Evolutionary conservation across 129 eudicot genomes (phyloP).

Genomic region (Artemisia annua): DNA sequence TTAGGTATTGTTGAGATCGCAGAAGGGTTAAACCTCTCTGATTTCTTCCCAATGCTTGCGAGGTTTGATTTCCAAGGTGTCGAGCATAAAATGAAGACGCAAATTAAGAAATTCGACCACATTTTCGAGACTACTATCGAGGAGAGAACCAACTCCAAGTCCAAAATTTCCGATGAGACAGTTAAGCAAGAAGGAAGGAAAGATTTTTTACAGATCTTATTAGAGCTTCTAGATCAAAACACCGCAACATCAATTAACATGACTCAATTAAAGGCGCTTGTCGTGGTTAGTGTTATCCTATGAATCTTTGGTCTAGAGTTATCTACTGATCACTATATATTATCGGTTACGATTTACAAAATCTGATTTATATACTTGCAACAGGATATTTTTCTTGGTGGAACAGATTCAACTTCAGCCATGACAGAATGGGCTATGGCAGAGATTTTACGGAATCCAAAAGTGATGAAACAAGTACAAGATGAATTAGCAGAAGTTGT

Average conservation of each 20-base stretch:
- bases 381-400: conserved; percentile 27
- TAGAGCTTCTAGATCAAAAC: conserved; percentile 25
- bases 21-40: conserved; percentile 36
- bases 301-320: neutral
- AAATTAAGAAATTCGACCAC: conserved; percentile 22
- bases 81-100: conserved; percentile 16
- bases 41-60: conserved; percentile 37
- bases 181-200: conserved; percentile 20
- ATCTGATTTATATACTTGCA: neutral
- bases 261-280: conserved; percentile 31
- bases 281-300: conserved; percentile 21
- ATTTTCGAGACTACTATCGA: conserved; percentile 30
- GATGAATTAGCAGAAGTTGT: conserved; percentile 16
- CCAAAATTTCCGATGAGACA: neutral
- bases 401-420: conserved; percentile 23
- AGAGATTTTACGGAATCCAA: conserved; percentile 10
- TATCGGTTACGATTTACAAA: neutral
- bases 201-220: conserved; percentile 26
- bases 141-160: conserved; percentile 19
- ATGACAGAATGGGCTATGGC: conserved; percentile 25
- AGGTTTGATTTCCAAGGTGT: conserved; percentile 42
- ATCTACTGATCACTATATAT: neutral
- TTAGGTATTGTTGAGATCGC: conserved; percentile 23
- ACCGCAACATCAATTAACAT: conserved; percentile 19
- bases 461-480: conserved; percentile 21